These are phyloP conservation scores for Sugiyamaella castrensis DNA, from an alignment of 1,139 yeast genomes.

Conservation along the genomic window DNA sequence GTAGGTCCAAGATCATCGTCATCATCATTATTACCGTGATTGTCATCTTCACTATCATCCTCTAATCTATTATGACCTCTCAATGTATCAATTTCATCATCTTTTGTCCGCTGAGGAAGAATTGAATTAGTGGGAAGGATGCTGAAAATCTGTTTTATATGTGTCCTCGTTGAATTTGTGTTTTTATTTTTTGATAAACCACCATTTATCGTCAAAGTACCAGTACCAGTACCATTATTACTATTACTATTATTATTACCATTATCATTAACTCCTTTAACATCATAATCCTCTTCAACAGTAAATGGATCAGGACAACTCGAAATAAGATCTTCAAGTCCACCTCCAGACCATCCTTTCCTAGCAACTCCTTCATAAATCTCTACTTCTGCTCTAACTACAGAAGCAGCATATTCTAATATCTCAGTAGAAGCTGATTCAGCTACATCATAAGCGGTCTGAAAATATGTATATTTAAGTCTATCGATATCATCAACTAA, in stretches of 20 bases:
- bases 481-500: conserved; percentile 78
- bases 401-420: conserved; percentile 56
- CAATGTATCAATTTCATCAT: conserved; percentile 7
- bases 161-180: conserved; percentile 1
- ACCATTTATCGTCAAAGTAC: too few relatives aligned
- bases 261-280: conserved; percentile 30
- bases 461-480: conserved; percentile 70
- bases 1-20: background rate
- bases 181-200: background rate
- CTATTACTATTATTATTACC: conserved; percentile 17
- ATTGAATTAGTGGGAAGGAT: conserved; percentile 30
- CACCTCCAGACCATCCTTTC: conserved; percentile 87
- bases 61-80: background rate
- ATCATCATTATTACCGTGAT: background rate
- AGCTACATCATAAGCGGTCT: conserved; percentile 55
- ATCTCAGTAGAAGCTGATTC: conserved; percentile 57
- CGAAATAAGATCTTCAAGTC: conserved; percentile 59
- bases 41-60: conserved; percentile 4
- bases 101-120: conserved; percentile 21
- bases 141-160: conserved; percentile 23
- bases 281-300: conserved; percentile 28
- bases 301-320: conserved; percentile 45
- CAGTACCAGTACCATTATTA: background rate
- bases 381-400: conserved; percentile 76
- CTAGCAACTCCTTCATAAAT: conserved; percentile 76